Percentiles rank a stretch among this genome's conserved stretches.
phyloP scores from a whole-genome alignment of 1,284 basidiomycete species.

The Ustilago tritici region DNA sequence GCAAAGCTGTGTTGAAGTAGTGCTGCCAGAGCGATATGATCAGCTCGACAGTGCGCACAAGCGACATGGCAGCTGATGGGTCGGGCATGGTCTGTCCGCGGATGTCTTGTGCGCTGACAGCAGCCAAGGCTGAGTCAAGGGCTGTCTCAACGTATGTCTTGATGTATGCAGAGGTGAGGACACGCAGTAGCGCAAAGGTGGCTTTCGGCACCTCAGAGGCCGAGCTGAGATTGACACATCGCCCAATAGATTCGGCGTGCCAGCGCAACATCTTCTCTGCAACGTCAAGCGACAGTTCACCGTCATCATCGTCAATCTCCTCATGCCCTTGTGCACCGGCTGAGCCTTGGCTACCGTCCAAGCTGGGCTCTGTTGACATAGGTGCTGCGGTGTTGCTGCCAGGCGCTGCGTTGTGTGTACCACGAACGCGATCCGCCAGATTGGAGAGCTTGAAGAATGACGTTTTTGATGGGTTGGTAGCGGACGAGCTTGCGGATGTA shows the following conservation, averaged over 20 bases:
- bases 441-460: conserved; percentile 66
- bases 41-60: conserved; percentile 84
- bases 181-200: conserved; percentile 84
- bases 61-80: conserved; percentile 71
- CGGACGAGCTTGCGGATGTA: conserved; percentile 36
- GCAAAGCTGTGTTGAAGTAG: conserved; percentile 89
- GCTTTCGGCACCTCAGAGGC: conserved; percentile 78
- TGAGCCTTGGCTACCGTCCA: conserved; percentile 18
- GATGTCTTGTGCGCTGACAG: conserved; percentile 78
- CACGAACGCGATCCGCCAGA: conserved; percentile 61
- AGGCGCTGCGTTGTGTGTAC: conserved; percentile 25
- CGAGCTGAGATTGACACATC: conserved; percentile 66
- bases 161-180: conserved; percentile 88
- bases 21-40: conserved; percentile 97
- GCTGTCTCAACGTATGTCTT: conserved; percentile 89
- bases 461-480: conserved; percentile 28
- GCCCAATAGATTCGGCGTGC: conserved; percentile 69
- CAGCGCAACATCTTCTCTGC: conserved; percentile 67
- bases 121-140: conserved; percentile 83
- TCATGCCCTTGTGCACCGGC: conserved; percentile 23
- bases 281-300: conserved; percentile 60
- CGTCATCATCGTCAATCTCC: conserved; percentile 53
- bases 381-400: conserved; percentile 1
- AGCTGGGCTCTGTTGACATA: conserved; percentile 23
- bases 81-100: conserved; percentile 77